Evolutionary conservation across 2,329 filamentous ascomycete genomes (phyloP), one percentile per base, ranked within the genome.

Genomic region (Trichoderma sp.): DNA sequence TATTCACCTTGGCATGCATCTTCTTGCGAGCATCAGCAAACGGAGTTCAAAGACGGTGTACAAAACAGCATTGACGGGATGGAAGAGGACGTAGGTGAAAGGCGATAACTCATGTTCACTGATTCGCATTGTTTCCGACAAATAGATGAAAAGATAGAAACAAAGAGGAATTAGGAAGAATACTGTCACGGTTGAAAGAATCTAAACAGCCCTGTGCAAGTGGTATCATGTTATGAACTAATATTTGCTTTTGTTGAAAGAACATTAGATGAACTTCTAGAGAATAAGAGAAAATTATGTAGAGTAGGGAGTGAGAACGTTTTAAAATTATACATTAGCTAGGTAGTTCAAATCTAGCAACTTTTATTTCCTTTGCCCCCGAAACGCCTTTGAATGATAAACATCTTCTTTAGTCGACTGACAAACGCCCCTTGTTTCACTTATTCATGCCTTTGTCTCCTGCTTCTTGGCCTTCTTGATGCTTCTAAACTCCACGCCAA

Each of bases 401-500:
- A 43, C 16, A 14, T 43, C 10, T 59, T 21, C n/a, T 59, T 43
- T 59, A 47, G 24, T 35, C 10, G 8, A 40, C 35, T 24, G 16
- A 11, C 21, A 59, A 49, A 49, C 14, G 27, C n/a, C n/a, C 5
- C 14, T 43, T 29, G 2, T 29, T 14, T 35, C 33, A 35, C 4
- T 35, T 53, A 4, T 16, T 49, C 49, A 61, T 68, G 27, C 47
- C 24, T 61, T 65, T 29, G 55, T 33, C 29, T 68, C 71, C 37
- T 65, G 70, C 4, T 43, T 55, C 70, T 75, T 74, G 5, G 33
- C 67, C 74, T 86, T 87, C 82, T 91, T 92, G 74, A 92, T 88
- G 72, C 82, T 89, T 76, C 83, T 88, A 90, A 90, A 92, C 77
- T 92, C 85, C 72, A 92, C 85, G 27, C 84, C 84, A 2, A 86